A percentile compares a stretch with the other conserved stretches of the same genome.
These are phyloP conservation scores for Rhodotorula sphaerocarpa DNA, from an alignment of 768 basidiomycete genomes.

Conservation along the genomic window DNA sequence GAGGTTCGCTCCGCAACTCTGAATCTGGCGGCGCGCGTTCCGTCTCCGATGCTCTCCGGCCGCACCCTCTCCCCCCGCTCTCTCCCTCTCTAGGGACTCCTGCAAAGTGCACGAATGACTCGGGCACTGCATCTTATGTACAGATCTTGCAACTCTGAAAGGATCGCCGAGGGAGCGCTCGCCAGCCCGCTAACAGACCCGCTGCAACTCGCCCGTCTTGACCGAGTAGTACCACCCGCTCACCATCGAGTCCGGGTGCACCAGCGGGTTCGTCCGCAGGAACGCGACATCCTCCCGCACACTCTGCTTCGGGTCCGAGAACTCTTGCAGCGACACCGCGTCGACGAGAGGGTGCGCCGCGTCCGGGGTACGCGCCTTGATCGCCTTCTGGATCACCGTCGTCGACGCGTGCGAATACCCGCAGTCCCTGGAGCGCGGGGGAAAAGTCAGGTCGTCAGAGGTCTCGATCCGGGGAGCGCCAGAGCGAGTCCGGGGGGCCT, in stretches of 20 bases:
- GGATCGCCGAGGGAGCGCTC: no score
- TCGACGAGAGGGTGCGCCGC: slow-evolving; percentile 2
- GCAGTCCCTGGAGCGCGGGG: background rate
- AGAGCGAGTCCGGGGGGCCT: background rate
- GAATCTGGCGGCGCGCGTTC: no score
- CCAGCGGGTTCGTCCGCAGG: slow-evolving; percentile 6
- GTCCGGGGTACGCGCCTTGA: background rate
- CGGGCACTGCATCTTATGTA: no score
- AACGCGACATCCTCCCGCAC: slow-evolving; percentile 12
- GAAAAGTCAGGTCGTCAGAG: background rate
- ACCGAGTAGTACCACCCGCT: slow-evolving; percentile 14
- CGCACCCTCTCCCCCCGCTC: no score
- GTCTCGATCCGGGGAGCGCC: no score
- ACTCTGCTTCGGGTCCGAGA: slow-evolving; percentile 2
- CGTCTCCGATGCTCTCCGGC: no score
- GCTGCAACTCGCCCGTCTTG: slow-evolving; percentile 1
- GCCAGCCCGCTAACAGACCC: background rate
- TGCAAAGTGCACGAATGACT: no score
- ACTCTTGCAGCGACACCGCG: slow-evolving; percentile 1
- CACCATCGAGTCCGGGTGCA: slow-evolving; percentile 9
- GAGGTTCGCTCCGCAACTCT: background rate
- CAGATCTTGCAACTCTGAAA: no score
- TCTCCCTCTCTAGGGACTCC: no score
- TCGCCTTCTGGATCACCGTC: slow-evolving; percentile 6
- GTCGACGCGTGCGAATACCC: slow-evolving; percentile 17